These are phyloP conservation scores for Populus tomentosa DNA, from an alignment of 441 rosid genomes.

Conservation along the genomic window DNA sequence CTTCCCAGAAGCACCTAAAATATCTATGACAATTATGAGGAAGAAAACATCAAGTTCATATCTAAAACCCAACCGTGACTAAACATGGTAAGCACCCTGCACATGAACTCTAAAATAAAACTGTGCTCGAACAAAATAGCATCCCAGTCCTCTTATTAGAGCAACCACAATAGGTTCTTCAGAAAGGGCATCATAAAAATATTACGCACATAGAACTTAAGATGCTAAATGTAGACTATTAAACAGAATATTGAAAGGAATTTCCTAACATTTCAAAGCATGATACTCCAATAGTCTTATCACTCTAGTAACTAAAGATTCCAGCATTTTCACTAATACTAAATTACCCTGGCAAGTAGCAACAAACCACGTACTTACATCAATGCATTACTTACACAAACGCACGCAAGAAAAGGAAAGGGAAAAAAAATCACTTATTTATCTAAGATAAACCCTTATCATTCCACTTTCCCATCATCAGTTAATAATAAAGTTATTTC, in stretches of 20 bases:
- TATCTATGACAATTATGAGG: not conserved
- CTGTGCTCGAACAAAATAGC: not conserved
- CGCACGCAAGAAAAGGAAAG: not conserved
- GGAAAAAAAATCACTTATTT: not conserved
- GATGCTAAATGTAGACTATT: not conserved
- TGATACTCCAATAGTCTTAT: not conserved
- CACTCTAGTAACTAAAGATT: not conserved
- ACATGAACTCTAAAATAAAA: not conserved
- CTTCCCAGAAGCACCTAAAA: not conserved
- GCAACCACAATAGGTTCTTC: not conserved
- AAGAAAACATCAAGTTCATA: not conserved
- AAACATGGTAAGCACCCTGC: not conserved
- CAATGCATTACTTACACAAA: not conserved
- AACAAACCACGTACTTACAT: not conserved
- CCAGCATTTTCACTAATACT: not conserved
- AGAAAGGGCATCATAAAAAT: not conserved
- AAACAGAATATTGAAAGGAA: not conserved
- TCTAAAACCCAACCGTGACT: not conserved
- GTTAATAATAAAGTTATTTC: not conserved
- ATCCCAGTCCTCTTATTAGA: not conserved
- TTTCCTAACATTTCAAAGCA: not conserved
- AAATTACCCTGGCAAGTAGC: not conserved
- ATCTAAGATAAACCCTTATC: not conserved
- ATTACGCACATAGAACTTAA: not conserved
- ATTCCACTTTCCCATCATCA: not conserved